Evolutionary conservation across 352 stramenopile species (phyloP).

Genomic region (Globisporangium alternatum): DNA sequence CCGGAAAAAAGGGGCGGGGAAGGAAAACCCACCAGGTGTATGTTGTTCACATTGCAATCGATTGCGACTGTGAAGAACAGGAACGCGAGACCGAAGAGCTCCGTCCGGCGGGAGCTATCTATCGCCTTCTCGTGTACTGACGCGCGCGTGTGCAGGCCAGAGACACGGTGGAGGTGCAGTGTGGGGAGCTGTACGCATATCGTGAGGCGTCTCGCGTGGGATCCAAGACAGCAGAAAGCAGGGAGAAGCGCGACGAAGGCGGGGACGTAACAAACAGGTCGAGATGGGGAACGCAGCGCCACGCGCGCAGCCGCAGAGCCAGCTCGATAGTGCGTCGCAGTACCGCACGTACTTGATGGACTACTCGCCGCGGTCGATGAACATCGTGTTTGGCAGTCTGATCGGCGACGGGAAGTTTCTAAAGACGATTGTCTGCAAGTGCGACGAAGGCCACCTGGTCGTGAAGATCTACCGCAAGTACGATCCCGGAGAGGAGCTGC

Average conservation of each 20-base stretch:
- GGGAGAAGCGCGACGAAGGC: background rate
- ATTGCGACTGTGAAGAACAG: slow-evolving; percentile 5
- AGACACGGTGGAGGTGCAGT: background rate
- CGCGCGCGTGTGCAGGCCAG: background rate
- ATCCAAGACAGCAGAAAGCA: background rate
- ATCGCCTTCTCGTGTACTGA: background rate
- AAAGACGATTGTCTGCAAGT: slow-evolving; percentile 88
- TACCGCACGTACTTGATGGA: slow-evolving; percentile 88
- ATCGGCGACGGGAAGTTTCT: slow-evolving; percentile 89
- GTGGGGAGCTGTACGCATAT: background rate
- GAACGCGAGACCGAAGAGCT: slow-evolving; percentile 6
- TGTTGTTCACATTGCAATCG: background rate
- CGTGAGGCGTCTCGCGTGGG: background rate
- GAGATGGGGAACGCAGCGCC: slow-evolving; percentile 82
- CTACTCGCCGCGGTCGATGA: slow-evolving; percentile 79
- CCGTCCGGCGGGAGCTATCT: background rate
- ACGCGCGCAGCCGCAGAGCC: slow-evolving; percentile 69
- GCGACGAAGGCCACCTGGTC: slow-evolving; percentile 78
- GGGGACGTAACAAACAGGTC: background rate
- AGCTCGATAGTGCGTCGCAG: slow-evolving; percentile 81
- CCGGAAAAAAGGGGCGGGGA: background rate
- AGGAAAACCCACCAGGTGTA: slow-evolving; percentile 1
- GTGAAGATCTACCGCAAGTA: slow-evolving; percentile 90
- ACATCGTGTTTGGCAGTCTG: slow-evolving; percentile 84
- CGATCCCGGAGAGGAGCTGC: slow-evolving; percentile 66